Conservation (phyloP, 768 basidiomycete genomes). For the Leucosporidium scottii region DNA sequence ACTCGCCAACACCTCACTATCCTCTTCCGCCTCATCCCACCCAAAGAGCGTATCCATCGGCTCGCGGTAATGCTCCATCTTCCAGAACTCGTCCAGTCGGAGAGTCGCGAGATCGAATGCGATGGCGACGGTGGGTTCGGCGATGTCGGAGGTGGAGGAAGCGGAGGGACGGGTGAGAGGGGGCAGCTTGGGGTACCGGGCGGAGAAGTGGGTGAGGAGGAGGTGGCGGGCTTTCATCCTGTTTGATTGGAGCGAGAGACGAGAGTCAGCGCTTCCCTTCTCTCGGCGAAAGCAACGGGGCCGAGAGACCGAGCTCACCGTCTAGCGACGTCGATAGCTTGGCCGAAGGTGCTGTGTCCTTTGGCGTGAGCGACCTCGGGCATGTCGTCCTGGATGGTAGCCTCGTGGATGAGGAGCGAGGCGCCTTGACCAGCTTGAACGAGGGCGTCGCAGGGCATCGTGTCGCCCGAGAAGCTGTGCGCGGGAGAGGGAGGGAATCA, state of each 20-base stretch:
- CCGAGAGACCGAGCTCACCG: conserved; percentile 48
- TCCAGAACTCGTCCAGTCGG: conserved; percentile 73
- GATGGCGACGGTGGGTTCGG: conserved; percentile 54
- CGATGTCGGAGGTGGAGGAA: background rate
- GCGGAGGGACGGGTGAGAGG: conserved; percentile 45
- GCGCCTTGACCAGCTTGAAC: conserved; percentile 58
- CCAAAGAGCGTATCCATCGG: conserved; percentile 53
- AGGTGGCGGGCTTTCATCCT: conserved; percentile 81
- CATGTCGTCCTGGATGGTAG: conserved; percentile 82
- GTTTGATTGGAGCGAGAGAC: conserved; percentile 5
- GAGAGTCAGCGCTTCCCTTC: background rate
- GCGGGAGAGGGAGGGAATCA: background rate
- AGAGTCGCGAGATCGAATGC: conserved; percentile 76
- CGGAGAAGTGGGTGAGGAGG: conserved; percentile 92
- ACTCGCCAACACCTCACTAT: background rate
- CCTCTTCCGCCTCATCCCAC: conserved; percentile 40
- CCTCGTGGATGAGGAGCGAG: conserved; percentile 86
- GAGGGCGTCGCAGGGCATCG: conserved; percentile 64
- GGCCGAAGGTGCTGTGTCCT: conserved; percentile 81
- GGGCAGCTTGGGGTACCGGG: conserved; percentile 83
- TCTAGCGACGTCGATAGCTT: conserved; percentile 71
- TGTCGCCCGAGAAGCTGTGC: conserved; percentile 82
- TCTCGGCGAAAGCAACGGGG: background rate
- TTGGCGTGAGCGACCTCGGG: conserved; percentile 52
- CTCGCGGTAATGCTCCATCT: conserved; percentile 65